Conservation (phyloP, 2,329 filamentous ascomycete genomes). For the Chaetomiaceae sp. region DNA sequence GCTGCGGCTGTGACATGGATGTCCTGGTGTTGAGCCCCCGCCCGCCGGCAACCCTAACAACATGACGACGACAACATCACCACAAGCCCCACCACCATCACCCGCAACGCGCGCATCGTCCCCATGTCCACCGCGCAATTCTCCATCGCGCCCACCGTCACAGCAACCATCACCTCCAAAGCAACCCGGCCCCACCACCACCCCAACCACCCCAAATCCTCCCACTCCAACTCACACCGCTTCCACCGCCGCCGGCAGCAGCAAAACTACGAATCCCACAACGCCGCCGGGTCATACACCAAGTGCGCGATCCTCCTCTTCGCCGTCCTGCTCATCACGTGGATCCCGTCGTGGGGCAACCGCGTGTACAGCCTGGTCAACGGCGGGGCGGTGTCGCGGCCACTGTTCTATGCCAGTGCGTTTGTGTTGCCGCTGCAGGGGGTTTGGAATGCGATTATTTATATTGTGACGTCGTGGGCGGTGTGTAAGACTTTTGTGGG, state of each 20-base stretch:
- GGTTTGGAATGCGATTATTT: constrained; percentile 78
- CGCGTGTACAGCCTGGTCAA: constrained; percentile 64
- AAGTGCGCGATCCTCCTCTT: constrained; percentile 69
- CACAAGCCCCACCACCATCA: not conserved
- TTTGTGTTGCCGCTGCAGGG: constrained; percentile 76
- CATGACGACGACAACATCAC: constrained; percentile 1
- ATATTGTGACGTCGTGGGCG: constrained; percentile 61
- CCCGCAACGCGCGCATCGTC: not conserved
- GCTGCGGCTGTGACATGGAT: too few species aligned
- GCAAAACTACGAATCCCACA: constrained; percentile 48
- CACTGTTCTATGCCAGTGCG: constrained; percentile 62
- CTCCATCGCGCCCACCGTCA: constrained; percentile 6
- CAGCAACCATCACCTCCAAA: constrained; percentile 3
- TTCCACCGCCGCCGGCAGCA: constrained; percentile 28
- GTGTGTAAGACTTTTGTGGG: constrained; percentile 49
- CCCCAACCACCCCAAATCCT: not conserved
- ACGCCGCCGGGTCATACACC: constrained; percentile 61
- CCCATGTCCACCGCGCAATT: not conserved
- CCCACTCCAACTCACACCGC: constrained; percentile 6
- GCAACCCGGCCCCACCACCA: too few species aligned
- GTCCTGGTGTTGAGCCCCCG: too few species aligned
- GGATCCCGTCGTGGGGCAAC: constrained; percentile 73
- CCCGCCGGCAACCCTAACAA: not conserved
- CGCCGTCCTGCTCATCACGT: constrained; percentile 62
- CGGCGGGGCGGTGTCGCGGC: constrained; percentile 44